Base-by-base conservation (phyloP, 192 early-diverging fungal genomes). In the Backusella liffmaniae region DNA sequence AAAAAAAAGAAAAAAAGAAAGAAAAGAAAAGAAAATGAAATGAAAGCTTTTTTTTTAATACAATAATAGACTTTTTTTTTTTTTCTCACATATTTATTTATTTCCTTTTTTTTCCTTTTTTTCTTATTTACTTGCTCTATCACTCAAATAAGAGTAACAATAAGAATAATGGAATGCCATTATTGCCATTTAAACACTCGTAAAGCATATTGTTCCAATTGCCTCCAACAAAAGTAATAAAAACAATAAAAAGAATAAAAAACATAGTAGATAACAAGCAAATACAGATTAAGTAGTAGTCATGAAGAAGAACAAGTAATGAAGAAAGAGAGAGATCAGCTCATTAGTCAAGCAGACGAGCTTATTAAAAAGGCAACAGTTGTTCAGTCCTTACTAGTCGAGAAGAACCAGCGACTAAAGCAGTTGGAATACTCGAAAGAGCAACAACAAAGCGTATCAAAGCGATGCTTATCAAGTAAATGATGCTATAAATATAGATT, bases 121-220 rank as follows among this genome's bases (percentile, higher is more conserved):
- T 0, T n/a, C n/a, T 67, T 67, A 0, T n/a, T 16, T 67, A 26
- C 30, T 66, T 66, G 16, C 23, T 29, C 5, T 23, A 39, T 15
- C 29, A 30, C 4, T 34, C 21, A 46, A 49, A 41, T 23, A 70
- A 46, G 46, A 44, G 29, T 15, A 70, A 32, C 66, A 41, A 34
- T 30, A 49, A 49, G 0, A 49, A 15, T 1, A 49, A 81, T 81
- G 80, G 72, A 81, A 59, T 81, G 80, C 37, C 39, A 81, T 51
- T 81, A 81, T 49, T 81, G 80, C 67, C 80, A 73, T 41, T 72
- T 73, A 35, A 68, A 67, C 39, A 74, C 70, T 51, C 80, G 80
- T 51, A 74, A 81, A 34, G 74, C 74, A 23, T 75, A 74, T 30
- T 81, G 80, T 35, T 42, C 39, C 23, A 5, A 23, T 0, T 81